Evolutionary conservation across 345 rosid species (phyloP).

Genomic region (Kandelia obovata): DNA sequence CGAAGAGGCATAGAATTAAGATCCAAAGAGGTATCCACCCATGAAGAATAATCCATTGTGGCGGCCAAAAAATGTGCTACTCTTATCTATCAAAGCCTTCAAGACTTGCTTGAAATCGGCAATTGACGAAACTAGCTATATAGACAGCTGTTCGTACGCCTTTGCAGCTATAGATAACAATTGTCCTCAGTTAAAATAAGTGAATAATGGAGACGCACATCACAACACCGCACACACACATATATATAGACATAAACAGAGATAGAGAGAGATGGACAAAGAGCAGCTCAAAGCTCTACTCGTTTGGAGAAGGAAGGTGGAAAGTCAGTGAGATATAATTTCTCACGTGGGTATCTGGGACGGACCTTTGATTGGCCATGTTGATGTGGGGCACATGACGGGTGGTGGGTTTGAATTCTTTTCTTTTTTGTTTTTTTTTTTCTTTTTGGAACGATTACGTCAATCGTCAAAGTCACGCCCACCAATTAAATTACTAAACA

Average conservation of each 20-base stretch:
- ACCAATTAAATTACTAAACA: slow-evolving; percentile 19
- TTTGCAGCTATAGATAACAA: background rate
- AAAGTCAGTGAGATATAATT: background rate
- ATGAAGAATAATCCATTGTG: slow-evolving; percentile 24
- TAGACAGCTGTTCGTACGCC: background rate
- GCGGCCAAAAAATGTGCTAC: background rate
- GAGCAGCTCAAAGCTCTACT: background rate
- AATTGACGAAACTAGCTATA: background rate
- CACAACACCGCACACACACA: background rate
- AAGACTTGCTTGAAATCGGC: background rate
- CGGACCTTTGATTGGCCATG: background rate
- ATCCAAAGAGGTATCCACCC: slow-evolving; percentile 30
- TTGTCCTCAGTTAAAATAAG: background rate
- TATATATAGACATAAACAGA: no score
- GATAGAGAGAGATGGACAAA: no score
- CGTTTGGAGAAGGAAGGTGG: slow-evolving; percentile 5
- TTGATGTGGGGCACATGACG: background rate
- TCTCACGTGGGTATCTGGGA: background rate
- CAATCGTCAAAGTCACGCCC: slow-evolving; percentile 28
- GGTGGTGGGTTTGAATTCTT: slow-evolving; percentile 9
- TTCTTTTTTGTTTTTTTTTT: background rate
- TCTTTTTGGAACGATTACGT: background rate
- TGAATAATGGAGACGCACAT: background rate
- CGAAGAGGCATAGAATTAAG: slow-evolving; percentile 20
- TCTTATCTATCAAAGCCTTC: background rate